Base-by-base conservation (phyloP, 305 asterid genomes). In the Fraxinus nigra region DNA sequence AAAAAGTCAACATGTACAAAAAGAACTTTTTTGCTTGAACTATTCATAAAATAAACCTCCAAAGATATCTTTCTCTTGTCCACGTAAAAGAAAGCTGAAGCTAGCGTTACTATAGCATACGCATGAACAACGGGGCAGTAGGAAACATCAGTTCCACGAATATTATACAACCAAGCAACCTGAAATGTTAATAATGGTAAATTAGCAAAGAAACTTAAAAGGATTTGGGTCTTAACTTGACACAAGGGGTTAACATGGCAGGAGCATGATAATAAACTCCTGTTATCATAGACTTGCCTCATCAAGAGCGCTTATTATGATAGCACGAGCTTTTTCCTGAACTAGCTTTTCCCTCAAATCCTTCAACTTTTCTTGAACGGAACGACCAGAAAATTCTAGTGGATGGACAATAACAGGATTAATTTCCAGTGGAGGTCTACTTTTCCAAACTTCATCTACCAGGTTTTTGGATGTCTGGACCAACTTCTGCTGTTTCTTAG, bases 101-200 rank as follows among this genome's bases (percentile, higher is more conserved):
- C 77, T 75, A 82, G 84, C 9, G 99, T 96, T 77, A 96, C 97
- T 75, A 93, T 88, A 79, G 98, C 98, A 86, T 86, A 96, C 75
- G 98, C 97, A 86, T 96, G 97, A 87, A 91, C 98, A 82, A 96
- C 97, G 4, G 98, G 99, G 86, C 83, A 85, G 83, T 91, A 92
- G 73, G 95, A 79, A 77, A 96, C 98, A 89, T 96, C 99, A 75
- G 92, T 84, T 18, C 99, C 99, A 79, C 98, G 98, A 43, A 96
- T 73, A 73, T 96, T 96, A 82, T 90, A 96, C 78, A 96, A 84
- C 99, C 99, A 96, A 18, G 97, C 98, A 74, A 96, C 97, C 99
- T 96, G 92, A 72, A 77, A 75, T 78, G 69, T 79, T 56, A 59
- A 82, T 78, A 40, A 54, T 75, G 70, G 80, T n/a, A 38, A 77